Evolutionary conservation across 345 rosid species (phyloP).

Genomic region (Triadica sebifera): DNA sequence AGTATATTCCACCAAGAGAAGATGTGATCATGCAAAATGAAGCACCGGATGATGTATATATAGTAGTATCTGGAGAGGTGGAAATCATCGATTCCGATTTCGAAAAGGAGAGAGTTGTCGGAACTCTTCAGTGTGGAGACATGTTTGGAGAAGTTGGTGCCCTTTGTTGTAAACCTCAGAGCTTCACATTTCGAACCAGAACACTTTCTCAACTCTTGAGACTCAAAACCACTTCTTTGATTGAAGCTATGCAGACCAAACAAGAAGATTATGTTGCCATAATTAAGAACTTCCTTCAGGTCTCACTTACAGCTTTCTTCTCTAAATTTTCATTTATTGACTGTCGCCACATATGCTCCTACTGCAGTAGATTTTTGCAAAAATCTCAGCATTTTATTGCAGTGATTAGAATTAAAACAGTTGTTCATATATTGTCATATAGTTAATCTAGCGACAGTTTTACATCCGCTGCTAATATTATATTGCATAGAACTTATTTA

Average conservation of each 20-base stretch:
- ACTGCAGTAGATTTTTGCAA: too few species aligned
- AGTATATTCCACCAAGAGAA: slow-evolving; percentile 89
- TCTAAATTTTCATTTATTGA: too few species aligned
- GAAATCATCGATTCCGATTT: slow-evolving; percentile 57
- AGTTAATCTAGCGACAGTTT: too few species aligned
- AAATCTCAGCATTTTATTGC: too few species aligned
- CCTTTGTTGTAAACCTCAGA: slow-evolving; percentile 69
- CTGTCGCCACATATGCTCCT: too few species aligned
- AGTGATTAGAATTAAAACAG: too few species aligned
- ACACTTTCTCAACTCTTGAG: slow-evolving; percentile 76
- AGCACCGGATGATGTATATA: slow-evolving; percentile 80
- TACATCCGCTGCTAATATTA: too few species aligned
- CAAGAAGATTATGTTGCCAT: slow-evolving; percentile 62
- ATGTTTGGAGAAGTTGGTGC: slow-evolving; percentile 91
- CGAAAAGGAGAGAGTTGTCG: slow-evolving; percentile 56
- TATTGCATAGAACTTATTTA: too few species aligned
- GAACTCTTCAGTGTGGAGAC: slow-evolving; percentile 58
- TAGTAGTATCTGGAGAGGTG: slow-evolving; percentile 79
- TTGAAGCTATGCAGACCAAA: slow-evolving; percentile 65
- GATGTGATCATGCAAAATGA: slow-evolving; percentile 85
- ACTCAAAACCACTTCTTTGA: slow-evolving; percentile 57
- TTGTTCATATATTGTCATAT: too few species aligned
- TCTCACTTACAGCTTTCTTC: too few species aligned
- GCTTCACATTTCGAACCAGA: slow-evolving; percentile 66
- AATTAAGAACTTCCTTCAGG: slow-evolving; percentile 79